These are phyloP conservation scores for Lentinula edodes DNA, from an alignment of 768 basidiomycete species.

Conservation along the genomic window DNA sequence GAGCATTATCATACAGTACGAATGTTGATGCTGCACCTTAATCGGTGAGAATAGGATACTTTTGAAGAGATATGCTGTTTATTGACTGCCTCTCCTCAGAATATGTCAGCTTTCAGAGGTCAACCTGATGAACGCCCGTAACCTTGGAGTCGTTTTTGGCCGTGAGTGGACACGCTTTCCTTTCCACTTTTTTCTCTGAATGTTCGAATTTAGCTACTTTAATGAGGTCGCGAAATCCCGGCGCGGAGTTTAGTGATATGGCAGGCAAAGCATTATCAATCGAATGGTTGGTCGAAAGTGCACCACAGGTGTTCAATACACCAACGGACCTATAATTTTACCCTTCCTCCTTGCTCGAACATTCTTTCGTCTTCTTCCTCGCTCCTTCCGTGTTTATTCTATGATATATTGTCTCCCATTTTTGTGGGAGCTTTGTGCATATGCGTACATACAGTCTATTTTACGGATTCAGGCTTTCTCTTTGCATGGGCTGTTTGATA, in stretches of 20 bases:
- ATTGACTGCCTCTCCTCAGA: slow-evolving; percentile 23
- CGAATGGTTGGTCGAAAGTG: slow-evolving; percentile 94
- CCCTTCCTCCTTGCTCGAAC: background rate
- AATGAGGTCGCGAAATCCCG: slow-evolving; percentile 83
- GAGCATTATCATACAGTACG: slow-evolving; percentile 87
- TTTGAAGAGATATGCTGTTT: background rate
- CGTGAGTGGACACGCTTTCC: slow-evolving; percentile 53
- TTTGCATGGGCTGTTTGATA: slow-evolving; percentile 3
- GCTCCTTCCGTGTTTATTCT: background rate
- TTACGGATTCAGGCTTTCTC: background rate
- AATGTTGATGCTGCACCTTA: slow-evolving; percentile 79
- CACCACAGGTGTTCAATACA: slow-evolving; percentile 43
- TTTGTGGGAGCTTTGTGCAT: background rate
- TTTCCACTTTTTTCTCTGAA: background rate
- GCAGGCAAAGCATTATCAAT: slow-evolving; percentile 90
- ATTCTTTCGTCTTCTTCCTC: background rate
- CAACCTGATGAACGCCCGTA: slow-evolving; percentile 93
- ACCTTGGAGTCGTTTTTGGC: slow-evolving; percentile 96
- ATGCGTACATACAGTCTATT: background rate
- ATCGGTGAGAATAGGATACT: slow-evolving; percentile 49
- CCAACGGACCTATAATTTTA: background rate
- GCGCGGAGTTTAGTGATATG: slow-evolving; percentile 95
- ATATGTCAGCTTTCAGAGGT: slow-evolving; percentile 61
- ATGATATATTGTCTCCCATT: background rate
- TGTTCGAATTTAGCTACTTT: slow-evolving; percentile 64